Evolutionary conservation across 768 basidiomycete species (phyloP).

Genomic region (Rhodotorula sphaerocarpa): DNA sequence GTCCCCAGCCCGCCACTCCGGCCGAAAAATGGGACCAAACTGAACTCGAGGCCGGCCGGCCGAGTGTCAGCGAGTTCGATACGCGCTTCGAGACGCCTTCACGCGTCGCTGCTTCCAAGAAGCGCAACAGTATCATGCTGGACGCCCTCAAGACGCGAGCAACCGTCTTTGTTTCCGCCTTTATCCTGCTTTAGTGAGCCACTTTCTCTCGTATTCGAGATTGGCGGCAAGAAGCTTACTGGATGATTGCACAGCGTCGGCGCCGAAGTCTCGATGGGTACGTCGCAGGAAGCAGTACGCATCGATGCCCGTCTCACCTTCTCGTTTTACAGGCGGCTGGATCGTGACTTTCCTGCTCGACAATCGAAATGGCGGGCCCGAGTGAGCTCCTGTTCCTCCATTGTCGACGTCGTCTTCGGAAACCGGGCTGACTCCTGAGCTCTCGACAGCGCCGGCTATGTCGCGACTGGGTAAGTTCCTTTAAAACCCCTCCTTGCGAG

Average conservation of each 20-base stretch:
- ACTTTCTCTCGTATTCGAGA: no score
- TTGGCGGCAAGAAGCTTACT: no score
- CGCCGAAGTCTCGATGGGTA: conserved; percentile 29
- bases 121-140: not conserved
- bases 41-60: not conserved
- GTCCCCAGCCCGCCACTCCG: not conserved
- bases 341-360: conserved; percentile 26
- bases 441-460: conserved; percentile 11
- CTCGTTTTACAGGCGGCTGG: not conserved
- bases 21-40: not conserved
- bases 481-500: no score
- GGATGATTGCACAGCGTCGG: conserved; percentile 18
- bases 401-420: accelerated
- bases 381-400: not conserved
- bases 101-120: not conserved
- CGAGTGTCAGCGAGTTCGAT: not conserved
- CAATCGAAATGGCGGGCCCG: conserved; percentile 13
- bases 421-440: not conserved
- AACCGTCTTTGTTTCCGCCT: conserved; percentile 8
- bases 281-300: no score
- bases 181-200: conserved; percentile 21
- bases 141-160: conserved; percentile 2
- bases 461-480: conserved; percentile 26
- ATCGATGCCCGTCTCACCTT: no score
- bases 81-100: not conserved